Percentiles rank a stretch among this genome's conserved stretches.
Evolutionary conservation across 257 asterid genomes (phyloP).

Genomic region (Echium plantagineum): DNA sequence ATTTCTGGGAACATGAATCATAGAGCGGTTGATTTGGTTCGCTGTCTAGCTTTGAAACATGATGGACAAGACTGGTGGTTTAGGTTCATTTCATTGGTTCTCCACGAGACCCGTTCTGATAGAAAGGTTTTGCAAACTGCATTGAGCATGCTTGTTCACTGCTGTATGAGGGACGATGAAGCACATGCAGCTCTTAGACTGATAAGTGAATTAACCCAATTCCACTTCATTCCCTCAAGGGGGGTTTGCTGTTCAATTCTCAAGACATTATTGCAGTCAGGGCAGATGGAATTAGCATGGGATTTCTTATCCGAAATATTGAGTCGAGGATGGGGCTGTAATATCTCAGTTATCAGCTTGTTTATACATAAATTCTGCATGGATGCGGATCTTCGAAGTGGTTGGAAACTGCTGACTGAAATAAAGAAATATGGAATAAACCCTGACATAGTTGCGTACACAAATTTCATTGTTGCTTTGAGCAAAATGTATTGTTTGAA

Average conservation of each 20-base stretch:
- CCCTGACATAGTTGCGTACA: slow-evolving; percentile 18
- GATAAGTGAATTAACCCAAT: slow-evolving; percentile 7
- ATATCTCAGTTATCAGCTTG: slow-evolving; percentile 11
- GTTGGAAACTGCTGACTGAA: slow-evolving; percentile 16
- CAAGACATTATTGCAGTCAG: slow-evolving; percentile 7
- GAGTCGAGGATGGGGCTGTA: too few relatives aligned
- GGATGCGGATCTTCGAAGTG: slow-evolving; percentile 11
- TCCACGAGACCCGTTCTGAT: too few relatives aligned
- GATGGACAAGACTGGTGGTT: too few relatives aligned
- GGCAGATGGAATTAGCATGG: slow-evolving; percentile 18
- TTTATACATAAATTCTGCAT: slow-evolving; percentile 15
- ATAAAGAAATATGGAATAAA: slow-evolving; percentile 12
- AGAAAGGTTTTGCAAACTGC: too few relatives aligned
- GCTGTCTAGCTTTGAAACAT: too few relatives aligned
- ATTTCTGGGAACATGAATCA: too few relatives aligned
- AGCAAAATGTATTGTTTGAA: slow-evolving; percentile 12
- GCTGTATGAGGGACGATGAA: too few relatives aligned
- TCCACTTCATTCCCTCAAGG: slow-evolving; percentile 13
- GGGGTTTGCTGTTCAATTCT: slow-evolving; percentile 17
- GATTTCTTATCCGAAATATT: too few relatives aligned
- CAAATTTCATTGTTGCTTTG: slow-evolving; percentile 12
- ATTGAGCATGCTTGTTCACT: too few relatives aligned
- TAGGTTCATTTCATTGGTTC: too few relatives aligned
- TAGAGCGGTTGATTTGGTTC: too few relatives aligned
- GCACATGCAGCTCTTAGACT: too few relatives aligned